A percentile compares a stretch with the other conserved stretches of the same genome.
phyloP scores from a whole-genome alignment of 148 eudicot genomes.

The Polygonum aviculare region DNA sequence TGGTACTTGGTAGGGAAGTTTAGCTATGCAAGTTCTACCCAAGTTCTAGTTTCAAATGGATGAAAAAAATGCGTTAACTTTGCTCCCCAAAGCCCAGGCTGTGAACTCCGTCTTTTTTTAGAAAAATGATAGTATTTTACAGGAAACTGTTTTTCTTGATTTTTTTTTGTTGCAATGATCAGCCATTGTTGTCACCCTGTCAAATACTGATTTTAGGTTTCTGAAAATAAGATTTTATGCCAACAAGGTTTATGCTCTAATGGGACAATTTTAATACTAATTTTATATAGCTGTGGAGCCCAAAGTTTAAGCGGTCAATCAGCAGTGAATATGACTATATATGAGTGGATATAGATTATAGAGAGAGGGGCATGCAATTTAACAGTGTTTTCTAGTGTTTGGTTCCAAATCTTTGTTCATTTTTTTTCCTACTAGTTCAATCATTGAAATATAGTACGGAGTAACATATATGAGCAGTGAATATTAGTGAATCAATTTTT shows the following conservation, averaged over 20 bases:
- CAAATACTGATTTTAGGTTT: no score
- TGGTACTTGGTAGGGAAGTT: neutral
- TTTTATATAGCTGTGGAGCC: neutral
- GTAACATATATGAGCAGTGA: neutral
- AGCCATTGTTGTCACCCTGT: no score
- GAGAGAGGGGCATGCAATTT: neutral
- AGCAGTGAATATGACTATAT: no score
- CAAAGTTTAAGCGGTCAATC: neutral
- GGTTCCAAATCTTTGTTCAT: neutral
- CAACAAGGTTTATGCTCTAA: neutral
- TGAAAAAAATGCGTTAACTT: no score
- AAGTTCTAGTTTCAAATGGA: no score
- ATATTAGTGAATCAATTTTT: neutral
- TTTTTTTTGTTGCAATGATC: no score
- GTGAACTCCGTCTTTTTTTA: no score
- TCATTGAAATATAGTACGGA: neutral
- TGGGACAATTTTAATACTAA: neutral
- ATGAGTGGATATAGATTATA: no score
- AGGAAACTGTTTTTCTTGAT: no score
- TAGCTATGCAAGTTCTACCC: no score
- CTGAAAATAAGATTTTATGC: neutral
- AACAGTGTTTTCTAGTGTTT: neutral
- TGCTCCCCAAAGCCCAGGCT: no score
- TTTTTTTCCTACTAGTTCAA: neutral
- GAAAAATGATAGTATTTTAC: no score